Conservation (phyloP, 495 filamentous ascomycete species). For the Lichenothelia convexa region DNA sequence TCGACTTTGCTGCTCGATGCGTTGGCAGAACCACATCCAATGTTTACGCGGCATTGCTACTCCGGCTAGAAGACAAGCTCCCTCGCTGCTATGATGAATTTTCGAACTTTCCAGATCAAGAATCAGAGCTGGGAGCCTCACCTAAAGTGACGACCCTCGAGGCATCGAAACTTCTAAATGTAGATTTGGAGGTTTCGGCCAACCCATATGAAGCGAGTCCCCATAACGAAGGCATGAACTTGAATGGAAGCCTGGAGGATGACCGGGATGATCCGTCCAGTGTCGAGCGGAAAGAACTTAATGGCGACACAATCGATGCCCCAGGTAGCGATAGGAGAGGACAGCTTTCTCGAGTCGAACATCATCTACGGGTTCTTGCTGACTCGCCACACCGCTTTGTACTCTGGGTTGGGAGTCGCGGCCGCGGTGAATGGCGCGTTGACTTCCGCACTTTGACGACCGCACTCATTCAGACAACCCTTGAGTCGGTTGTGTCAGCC, state of each 20-base stretch:
- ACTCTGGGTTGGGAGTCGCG: conserved; percentile 33
- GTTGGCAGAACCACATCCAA: conserved; percentile 46
- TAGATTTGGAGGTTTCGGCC: conserved; percentile 8
- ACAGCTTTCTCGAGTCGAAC: conserved; percentile 38
- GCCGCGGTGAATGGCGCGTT: conserved; percentile 58
- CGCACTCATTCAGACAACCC: conserved; percentile 48
- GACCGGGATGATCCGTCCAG: background rate
- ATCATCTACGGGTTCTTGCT: conserved; percentile 59
- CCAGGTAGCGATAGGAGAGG: conserved; percentile 15
- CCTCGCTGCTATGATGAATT: conserved; percentile 36
- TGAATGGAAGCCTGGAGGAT: background rate
- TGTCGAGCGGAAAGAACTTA: background rate
- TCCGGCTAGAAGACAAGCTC: conserved; percentile 46
- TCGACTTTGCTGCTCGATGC: conserved; percentile 37
- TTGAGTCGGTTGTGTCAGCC: conserved; percentile 59
- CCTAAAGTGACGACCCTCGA: conserved; percentile 3
- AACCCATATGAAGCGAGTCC: conserved; percentile 1
- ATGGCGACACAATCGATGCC: conserved; percentile 1
- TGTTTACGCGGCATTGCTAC: conserved; percentile 58
- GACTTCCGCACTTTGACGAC: conserved; percentile 53
- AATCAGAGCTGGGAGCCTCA: background rate
- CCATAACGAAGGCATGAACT: conserved; percentile 1
- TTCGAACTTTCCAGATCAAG: conserved; percentile 5
- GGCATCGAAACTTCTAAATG: conserved; percentile 5
- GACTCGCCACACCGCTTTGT: conserved; percentile 55